Evolutionary conservation across 2,329 filamentous ascomycete species (phyloP).

Genomic region (Colletotrichum magnum): DNA sequence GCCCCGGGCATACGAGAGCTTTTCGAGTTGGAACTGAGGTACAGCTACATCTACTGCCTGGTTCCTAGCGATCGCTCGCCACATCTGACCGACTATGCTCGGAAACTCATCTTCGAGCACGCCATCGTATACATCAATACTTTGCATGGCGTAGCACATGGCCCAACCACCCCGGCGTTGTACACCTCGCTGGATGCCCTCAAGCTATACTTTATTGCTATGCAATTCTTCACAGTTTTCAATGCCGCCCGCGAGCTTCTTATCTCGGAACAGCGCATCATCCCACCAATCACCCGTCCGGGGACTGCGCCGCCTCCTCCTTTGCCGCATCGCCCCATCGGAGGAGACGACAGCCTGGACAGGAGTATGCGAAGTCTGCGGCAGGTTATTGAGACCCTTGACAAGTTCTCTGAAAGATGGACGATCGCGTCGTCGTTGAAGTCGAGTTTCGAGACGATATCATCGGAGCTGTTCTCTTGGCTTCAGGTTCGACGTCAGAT

Average conservation of each 20-base stretch:
- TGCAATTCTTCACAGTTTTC: constrained; percentile 74
- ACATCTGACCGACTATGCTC: constrained; percentile 80
- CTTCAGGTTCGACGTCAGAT: constrained; percentile 57
- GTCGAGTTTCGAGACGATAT: constrained; percentile 66
- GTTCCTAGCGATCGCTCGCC: constrained; percentile 84
- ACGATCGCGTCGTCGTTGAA: constrained; percentile 68
- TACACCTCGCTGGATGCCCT: constrained; percentile 91
- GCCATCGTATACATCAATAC: constrained; percentile 85
- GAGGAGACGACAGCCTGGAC: constrained; percentile 65
- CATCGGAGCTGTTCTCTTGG: constrained; percentile 58
- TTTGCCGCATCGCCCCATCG: constrained; percentile 61
- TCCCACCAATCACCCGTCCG: constrained; percentile 58
- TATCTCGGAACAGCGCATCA: constrained; percentile 63
- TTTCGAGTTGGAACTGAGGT: constrained; percentile 90
- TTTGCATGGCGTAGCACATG: constrained; percentile 77
- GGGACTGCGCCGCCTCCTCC: constrained; percentile 67
- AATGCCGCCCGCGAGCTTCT: constrained; percentile 67
- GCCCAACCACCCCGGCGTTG: constrained; percentile 73
- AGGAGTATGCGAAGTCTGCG: constrained; percentile 70
- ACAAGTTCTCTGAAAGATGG: constrained; percentile 72
- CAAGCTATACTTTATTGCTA: constrained; percentile 82
- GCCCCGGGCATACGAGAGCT: constrained; percentile 78
- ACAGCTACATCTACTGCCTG: constrained; percentile 91
- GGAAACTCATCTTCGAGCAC: constrained; percentile 88
- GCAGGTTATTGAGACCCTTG: constrained; percentile 67